These are phyloP conservation scores for Sarocladiaceae sp. DNA, from an alignment of 2,329 filamentous ascomycete genomes.

Conservation along the genomic window DNA sequence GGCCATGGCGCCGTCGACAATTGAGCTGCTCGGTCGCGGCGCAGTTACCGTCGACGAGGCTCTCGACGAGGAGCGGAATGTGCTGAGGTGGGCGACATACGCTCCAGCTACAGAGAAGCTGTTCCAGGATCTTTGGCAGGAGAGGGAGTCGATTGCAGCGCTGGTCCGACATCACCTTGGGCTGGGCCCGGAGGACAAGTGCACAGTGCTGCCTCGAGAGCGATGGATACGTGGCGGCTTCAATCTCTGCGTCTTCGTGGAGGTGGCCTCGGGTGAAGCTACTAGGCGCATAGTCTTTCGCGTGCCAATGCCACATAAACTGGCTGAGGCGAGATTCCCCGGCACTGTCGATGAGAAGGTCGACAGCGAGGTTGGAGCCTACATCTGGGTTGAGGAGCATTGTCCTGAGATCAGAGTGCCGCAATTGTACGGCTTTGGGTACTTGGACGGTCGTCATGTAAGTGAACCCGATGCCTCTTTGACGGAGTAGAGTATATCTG, in stretches of 20 bases:
- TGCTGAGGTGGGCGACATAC: constrained; percentile 7
- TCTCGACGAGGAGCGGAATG: constrained; percentile 3
- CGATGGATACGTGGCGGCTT: constrained; percentile 27
- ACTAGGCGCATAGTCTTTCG: constrained; percentile 21
- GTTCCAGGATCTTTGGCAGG: not conserved
- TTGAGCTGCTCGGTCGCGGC: constrained; percentile 10
- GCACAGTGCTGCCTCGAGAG: constrained; percentile 16
- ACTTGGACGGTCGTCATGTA: constrained; percentile 10
- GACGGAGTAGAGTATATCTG: not conserved
- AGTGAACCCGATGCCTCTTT: not conserved
- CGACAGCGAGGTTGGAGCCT: constrained; percentile 19
- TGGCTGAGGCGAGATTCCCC: constrained; percentile 29
- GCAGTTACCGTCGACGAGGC: constrained; percentile 3
- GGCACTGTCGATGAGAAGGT: constrained; percentile 38
- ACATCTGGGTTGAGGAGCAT: constrained; percentile 20
- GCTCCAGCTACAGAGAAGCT: constrained; percentile 7
- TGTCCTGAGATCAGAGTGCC: constrained; percentile 13
- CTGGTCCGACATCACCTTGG: constrained; percentile 19
- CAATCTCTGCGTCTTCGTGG: constrained; percentile 27
- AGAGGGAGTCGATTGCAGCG: constrained; percentile 14
- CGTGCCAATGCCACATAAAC: constrained; percentile 26
- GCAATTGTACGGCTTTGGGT: constrained; percentile 10
- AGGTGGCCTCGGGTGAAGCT: constrained; percentile 17
- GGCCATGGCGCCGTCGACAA: not conserved
- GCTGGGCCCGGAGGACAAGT: constrained; percentile 18